Conservation (phyloP, 148 eudicot species). For the Fagopyrum tataricum region DNA sequence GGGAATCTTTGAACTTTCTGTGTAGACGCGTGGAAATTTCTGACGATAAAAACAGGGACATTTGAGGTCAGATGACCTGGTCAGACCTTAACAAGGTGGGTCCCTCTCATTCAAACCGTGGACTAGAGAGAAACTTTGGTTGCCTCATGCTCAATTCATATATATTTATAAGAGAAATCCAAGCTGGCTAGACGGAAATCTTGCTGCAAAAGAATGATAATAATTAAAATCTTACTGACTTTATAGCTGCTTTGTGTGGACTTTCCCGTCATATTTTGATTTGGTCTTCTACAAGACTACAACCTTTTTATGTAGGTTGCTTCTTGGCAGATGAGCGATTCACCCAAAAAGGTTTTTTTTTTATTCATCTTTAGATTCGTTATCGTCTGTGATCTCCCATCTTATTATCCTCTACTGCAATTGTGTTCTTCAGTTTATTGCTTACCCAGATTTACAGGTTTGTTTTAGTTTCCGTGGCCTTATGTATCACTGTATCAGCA, state of each 20-base stretch:
- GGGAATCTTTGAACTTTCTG: neutral
- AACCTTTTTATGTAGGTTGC: neutral
- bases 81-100: neutral
- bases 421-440: neutral
- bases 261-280: neutral
- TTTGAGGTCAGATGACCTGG: neutral
- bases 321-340: slow-evolving; percentile 2
- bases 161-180: neutral
- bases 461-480: neutral
- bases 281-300: too few relatives aligned
- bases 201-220: neutral
- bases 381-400: neutral
- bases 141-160: neutral
- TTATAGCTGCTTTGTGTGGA: slow-evolving; percentile 9
- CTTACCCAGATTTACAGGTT: slow-evolving; percentile 2
- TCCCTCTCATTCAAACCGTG: neutral
- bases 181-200: neutral
- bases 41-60: neutral
- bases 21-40: slow-evolving; percentile 3
- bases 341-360: neutral
- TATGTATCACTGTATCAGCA: too few relatives aligned
- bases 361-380: neutral
- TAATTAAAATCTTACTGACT: neutral
- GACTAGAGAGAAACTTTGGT: neutral
- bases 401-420: neutral